Percentiles rank a stretch among this genome's conserved stretches.
Conservation (phyloP, 2,329 filamentous ascomycete species). For the Rutstroemia sp. region DNA sequence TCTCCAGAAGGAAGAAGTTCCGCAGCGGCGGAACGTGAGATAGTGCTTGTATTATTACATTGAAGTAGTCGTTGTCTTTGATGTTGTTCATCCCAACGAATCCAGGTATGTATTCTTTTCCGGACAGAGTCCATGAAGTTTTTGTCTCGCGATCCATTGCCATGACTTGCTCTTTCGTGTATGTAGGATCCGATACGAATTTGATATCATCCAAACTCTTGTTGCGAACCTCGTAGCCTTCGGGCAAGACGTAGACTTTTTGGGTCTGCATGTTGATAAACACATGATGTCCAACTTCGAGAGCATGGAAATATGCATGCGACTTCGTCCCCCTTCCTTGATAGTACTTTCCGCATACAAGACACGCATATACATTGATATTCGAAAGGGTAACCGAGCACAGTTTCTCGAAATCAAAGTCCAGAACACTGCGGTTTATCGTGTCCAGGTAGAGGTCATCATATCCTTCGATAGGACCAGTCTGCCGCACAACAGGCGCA, state of each 20-base stretch:
- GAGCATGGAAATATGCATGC: conserved; percentile 93
- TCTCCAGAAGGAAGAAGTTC: conserved; percentile 85
- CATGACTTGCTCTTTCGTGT: conserved; percentile 71
- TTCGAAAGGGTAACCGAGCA: conserved; percentile 95
- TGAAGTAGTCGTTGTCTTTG: conserved; percentile 98
- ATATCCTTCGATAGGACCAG: conserved; percentile 78
- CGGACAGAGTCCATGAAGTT: conserved; percentile 67
- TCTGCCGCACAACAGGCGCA: conserved; percentile 50
- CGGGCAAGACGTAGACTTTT: conserved; percentile 84
- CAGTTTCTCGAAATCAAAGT: conserved; percentile 98
- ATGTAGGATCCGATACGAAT: conserved; percentile 88
- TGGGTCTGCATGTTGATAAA: conserved; percentile 97
- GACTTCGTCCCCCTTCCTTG: conserved; percentile 90
- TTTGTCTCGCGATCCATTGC: conserved; percentile 63
- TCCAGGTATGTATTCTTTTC: conserved; percentile 82
- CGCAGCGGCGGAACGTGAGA: conserved; percentile 83
- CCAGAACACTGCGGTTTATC: conserved; percentile 83
- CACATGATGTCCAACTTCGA: conserved; percentile 93
- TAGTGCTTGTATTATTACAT: conserved; percentile 86
- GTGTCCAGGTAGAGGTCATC: conserved; percentile 96
- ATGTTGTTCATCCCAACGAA: conserved; percentile 99
- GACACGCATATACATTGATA: conserved; percentile 96
- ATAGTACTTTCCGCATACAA: conserved; percentile 97
- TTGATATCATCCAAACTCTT: conserved; percentile 97
- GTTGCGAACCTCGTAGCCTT: conserved; percentile 94